Evolutionary conservation across 495 filamentous ascomycete species (phyloP).

Genomic region (Oidiodendron maius): DNA sequence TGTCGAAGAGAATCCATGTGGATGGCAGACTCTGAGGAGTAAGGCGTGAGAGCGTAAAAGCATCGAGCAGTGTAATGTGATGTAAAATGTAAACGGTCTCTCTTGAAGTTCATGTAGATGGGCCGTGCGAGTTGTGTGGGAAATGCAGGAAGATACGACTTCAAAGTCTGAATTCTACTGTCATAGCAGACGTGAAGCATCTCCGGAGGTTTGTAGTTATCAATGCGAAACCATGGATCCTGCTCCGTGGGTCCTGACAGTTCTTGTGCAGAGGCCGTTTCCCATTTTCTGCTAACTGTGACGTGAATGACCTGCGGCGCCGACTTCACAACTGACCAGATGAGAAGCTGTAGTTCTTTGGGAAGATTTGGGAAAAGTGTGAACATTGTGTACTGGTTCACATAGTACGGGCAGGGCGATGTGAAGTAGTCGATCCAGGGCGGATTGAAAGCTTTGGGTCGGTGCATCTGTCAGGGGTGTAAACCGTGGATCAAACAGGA

Average conservation of each 20-base stretch:
- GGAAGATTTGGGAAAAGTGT: neutral
- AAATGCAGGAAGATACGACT: neutral
- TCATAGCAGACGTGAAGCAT: neutral
- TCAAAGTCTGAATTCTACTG: neutral
- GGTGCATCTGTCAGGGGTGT: no score
- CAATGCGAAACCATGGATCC: neutral
- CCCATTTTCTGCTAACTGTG: no score
- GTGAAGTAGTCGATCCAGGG: constrained; percentile 4
- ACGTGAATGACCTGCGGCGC: no score
- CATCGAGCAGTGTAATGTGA: no score
- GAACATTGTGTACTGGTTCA: neutral
- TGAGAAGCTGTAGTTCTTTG: neutral
- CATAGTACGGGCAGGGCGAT: neutral
- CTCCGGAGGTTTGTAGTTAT: neutral
- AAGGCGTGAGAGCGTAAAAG: no score
- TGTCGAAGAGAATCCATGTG: no score
- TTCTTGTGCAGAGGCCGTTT: no score
- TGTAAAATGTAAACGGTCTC: neutral
- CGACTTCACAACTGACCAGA: neutral
- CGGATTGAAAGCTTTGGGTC: neutral
- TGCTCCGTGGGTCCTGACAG: no score
- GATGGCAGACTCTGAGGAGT: no score
- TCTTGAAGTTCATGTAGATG: neutral
- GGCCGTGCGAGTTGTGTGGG: neutral
- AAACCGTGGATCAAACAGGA: no score